A percentile compares a stretch with the other conserved stretches of the same genome.
phyloP scores from a whole-genome alignment of 768 basidiomycete species.

The Suillus hirtellus region DNA sequence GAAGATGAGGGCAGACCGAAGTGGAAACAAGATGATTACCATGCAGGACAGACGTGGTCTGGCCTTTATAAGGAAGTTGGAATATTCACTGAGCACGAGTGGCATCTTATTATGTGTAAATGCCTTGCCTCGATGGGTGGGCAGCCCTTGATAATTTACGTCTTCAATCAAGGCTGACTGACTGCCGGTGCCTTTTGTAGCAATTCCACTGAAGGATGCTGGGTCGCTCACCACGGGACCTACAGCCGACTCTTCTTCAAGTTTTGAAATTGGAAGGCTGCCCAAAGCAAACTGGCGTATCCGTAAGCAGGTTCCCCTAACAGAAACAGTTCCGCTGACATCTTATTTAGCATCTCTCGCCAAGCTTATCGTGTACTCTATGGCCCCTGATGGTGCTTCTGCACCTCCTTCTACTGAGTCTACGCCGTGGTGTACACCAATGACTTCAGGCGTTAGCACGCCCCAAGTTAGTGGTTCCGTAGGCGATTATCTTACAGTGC shows the following conservation, averaged over 20 bases:
- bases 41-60: constrained; percentile 47
- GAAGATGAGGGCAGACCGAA: constrained; percentile 60
- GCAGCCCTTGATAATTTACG: constrained; percentile 24
- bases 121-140: constrained; percentile 80
- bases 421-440: constrained; percentile 76
- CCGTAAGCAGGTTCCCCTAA: constrained; percentile 41
- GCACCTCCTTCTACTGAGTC: constrained; percentile 59
- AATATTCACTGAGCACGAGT: constrained; percentile 83
- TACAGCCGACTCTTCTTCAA: constrained; percentile 68
- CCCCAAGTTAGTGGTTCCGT: constrained; percentile 25
- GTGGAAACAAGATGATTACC: constrained; percentile 48
- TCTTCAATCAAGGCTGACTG: constrained; percentile 1
- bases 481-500: constrained; percentile 60
- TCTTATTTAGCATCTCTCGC: constrained; percentile 66
- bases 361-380: constrained; percentile 85
- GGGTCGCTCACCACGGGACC: constrained; percentile 78
- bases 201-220: constrained; percentile 70
- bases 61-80: constrained; percentile 60
- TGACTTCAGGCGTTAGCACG: constrained; percentile 58
- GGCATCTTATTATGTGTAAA: constrained; percentile 86
- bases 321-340: background rate
- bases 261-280: constrained; percentile 51
- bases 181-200: constrained; percentile 36
- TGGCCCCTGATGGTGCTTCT: constrained; percentile 65
- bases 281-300: constrained; percentile 77